Evolutionary conservation across 768 basidiomycete genomes (phyloP).

Genomic region (Boletus tomentosulus): DNA sequence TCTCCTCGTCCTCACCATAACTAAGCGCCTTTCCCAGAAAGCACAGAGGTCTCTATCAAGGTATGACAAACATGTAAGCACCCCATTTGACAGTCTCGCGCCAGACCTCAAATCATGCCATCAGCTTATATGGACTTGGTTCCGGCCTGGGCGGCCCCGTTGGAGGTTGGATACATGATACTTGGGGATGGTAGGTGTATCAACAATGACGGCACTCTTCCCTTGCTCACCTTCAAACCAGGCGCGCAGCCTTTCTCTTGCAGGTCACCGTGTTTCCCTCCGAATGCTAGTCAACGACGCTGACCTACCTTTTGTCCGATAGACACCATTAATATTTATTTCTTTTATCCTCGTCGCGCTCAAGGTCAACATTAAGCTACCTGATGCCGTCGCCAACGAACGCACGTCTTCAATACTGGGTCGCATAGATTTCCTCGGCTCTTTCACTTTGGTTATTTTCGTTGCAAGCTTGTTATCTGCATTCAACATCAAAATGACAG

Average conservation of each 20-base stretch:
- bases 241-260: slow-evolving; percentile 82
- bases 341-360: slow-evolving; percentile 66
- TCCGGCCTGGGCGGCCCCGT: slow-evolving; percentile 76
- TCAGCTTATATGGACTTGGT: slow-evolving; percentile 79
- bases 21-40: slow-evolving; percentile 44
- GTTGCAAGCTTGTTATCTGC: slow-evolving; percentile 72
- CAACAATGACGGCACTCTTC: neutral
- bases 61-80: slow-evolving; percentile 77
- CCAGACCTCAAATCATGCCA: slow-evolving; percentile 8
- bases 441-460: slow-evolving; percentile 68
- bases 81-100: neutral
- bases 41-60: slow-evolving; percentile 88
- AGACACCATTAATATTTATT: slow-evolving; percentile 76
- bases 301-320: slow-evolving; percentile 14
- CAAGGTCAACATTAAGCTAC: slow-evolving; percentile 76
- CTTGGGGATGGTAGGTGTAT: slow-evolving; percentile 70
- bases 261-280: slow-evolving; percentile 49
- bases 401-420: slow-evolving; percentile 57
- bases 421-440: slow-evolving; percentile 84
- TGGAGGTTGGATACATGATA: slow-evolving; percentile 83
- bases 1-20: neutral
- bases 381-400: slow-evolving; percentile 61
- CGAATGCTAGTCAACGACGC: neutral
- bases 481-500: slow-evolving; percentile 73
- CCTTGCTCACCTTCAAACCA: slow-evolving; percentile 30